Evolutionary conservation across 2,329 filamentous ascomycete species (phyloP), one percentile per base, ranked within the genome.

Genomic region (Fusarium metavorans): DNA sequence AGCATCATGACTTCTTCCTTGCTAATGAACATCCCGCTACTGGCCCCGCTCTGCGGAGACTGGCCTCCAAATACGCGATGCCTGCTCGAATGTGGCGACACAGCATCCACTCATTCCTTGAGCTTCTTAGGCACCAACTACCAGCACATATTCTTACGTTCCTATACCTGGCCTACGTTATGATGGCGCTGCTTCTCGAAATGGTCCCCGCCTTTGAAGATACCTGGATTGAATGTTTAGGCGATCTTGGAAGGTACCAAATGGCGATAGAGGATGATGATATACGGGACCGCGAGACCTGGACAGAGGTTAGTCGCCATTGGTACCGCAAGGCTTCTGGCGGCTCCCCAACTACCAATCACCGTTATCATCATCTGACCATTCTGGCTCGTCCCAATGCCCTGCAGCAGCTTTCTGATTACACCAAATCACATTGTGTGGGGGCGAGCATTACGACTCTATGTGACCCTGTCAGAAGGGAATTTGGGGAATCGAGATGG

Each of bases 261-360:
- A 98, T 98, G 95, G 95, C 95, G 0, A 95, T 98, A 52, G 95
- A 98, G 80, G 93, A 97, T 43, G 90, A 93, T 27, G 92, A 97
- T 71, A 87, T 93, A 23, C 84, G 88, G 4, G 93, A 96, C 64
- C 86, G 93, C 1, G 94, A 97, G 56, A 89, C 91, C 0, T 98
- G 96, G 96, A 94, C 93, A 0, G 88, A 88, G 0, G 94, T 98
- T 0, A 93, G 93, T 0, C 86, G 92, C 0, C 91, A 92, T 50
- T 98, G 95, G 97, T 98, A 97, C 76, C 92, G 89, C 3, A 93
- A 93, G 75, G 94, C 94, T 0, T 93, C 94, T 0, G 93, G 97
- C 75, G 92, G 91, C 32, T 90, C 91, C 0, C 94, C 95, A 0
- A 89, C 88, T 0, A 91, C 93, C 0, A 96, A 95, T 0, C 87